Evolutionary conservation across 176 grass and related monocot genomes (phyloP), one percentile per base, ranked within the genome.

Genomic region (Guadua angustifolia): DNA sequence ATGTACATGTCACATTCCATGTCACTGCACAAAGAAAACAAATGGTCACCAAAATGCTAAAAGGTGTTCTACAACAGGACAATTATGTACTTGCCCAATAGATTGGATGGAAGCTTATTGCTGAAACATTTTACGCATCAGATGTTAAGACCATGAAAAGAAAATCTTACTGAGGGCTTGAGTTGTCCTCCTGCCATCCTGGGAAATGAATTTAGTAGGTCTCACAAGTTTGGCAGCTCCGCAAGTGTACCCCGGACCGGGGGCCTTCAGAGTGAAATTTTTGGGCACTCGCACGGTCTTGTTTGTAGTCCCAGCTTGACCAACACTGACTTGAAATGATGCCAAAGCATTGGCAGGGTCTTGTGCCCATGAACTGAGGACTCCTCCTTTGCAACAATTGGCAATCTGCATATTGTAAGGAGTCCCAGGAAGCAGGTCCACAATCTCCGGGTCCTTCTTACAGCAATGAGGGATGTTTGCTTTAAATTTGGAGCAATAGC

Each of bases 1-100:
- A 97, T 14, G 87, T 92, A 36, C 94, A 97, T 15, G 91, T 97
- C 77, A 90, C 80, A 81, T 92, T 97, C 94, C 94, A 97, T 19
- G 91, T 94, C 89, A 66, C 94, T 97, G 84, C 75, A 75, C 25
- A 84, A 80, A 44, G 9, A 56, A 63, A 78, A 82, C 26, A 82
- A 63, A 12, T 19, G 1, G 22, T 85, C 26, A 75, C 35, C 21
- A 32, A 53, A 66, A 14, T 57, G 58, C 49, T 14, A 5, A 67
- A 47, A 35, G 2, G 33, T 18, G 5, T 35, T 26, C 35, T 7
- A 9, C 17, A 13, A 0, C 12, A 45, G 19, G 56, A 21, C 18
- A 32, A 61, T 82, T 56, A 40, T 42, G 46, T 44, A 64, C 19
- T 36, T 24, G 21, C 29, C 16, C 10, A 75, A 38, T 0, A 69